phyloP scores from a whole-genome alignment of 495 filamentous ascomycete genomes.

The Cudoniella acicularis region DNA sequence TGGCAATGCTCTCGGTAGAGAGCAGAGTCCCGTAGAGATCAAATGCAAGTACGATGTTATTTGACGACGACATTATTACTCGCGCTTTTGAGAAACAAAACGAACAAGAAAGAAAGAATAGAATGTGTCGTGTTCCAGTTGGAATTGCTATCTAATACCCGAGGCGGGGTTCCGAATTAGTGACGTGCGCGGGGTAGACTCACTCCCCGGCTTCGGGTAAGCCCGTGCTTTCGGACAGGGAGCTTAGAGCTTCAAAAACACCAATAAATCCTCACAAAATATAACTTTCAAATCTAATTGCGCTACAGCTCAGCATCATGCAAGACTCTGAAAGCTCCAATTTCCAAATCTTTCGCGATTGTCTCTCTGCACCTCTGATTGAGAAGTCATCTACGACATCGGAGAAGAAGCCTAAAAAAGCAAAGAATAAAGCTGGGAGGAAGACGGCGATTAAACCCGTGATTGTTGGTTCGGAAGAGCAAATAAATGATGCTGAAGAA shows the following conservation, averaged over 20 bases:
- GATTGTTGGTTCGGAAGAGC: slow-evolving; percentile 8
- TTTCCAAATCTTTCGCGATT: slow-evolving; percentile 69
- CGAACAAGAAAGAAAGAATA: not conserved
- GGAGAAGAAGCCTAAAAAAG: slow-evolving; percentile 42
- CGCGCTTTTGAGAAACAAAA: not conserved
- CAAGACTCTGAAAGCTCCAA: slow-evolving; percentile 40
- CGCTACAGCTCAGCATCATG: not conserved
- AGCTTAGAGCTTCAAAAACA: not conserved
- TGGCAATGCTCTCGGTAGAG: slow-evolving; percentile 63
- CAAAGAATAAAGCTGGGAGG: slow-evolving; percentile 34
- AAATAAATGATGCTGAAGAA: slow-evolving; percentile 55
- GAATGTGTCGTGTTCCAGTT: not conserved
- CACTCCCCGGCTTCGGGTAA: not conserved
- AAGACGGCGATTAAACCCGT: slow-evolving; percentile 30
- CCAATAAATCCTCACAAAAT: not conserved
- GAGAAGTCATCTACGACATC: slow-evolving; percentile 44
- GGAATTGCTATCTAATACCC: not conserved
- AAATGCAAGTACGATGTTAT: slow-evolving; percentile 59
- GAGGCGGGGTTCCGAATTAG: not conserved
- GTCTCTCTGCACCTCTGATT: slow-evolving; percentile 42
- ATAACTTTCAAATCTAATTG: not conserved
- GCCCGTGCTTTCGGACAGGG: not conserved
- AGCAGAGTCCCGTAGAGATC: slow-evolving; percentile 74
- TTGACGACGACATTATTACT: slow-evolving; percentile 15
- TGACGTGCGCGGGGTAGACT: not conserved